Percentiles rank a stretch among this genome's conserved stretches.
These are phyloP conservation scores for Trichosanthes truncata DNA, from an alignment of 306 rosid species.

Conservation along the genomic window DNA sequence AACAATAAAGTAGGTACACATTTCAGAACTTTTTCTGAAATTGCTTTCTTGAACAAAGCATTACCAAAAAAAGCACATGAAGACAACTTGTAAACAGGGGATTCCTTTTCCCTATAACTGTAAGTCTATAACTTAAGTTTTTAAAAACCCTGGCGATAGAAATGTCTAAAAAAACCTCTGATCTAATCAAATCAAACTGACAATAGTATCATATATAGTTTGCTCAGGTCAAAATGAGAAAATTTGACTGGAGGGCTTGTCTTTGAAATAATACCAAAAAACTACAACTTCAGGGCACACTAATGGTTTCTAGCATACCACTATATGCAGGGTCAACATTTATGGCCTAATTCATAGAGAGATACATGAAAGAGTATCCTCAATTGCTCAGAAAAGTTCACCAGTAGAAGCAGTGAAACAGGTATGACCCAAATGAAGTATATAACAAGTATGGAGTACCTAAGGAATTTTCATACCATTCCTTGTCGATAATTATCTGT, in stretches of 20 bases:
- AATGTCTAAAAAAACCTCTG: neutral
- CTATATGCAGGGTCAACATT: neutral
- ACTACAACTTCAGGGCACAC: neutral
- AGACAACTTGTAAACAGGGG: neutral
- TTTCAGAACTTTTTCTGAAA: neutral
- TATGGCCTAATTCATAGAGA: neutral
- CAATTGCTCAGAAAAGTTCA: neutral
- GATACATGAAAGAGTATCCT: neutral
- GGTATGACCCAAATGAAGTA: neutral
- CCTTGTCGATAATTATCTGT: slow-evolving; percentile 71
- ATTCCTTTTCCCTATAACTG: neutral
- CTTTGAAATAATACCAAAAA: neutral
- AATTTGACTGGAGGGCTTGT: neutral
- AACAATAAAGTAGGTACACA: neutral
- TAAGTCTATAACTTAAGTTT: neutral
- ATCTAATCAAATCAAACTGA: neutral
- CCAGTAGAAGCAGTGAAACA: neutral
- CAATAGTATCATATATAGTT: neutral
- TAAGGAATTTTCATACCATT: slow-evolving; percentile 32
- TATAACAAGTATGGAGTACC: neutral
- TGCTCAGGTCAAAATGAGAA: neutral
- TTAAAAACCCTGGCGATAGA: neutral
- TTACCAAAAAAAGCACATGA: neutral
- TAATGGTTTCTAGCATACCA: neutral
- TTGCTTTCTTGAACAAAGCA: neutral